Conservation (phyloP, 129 eudicot genomes). For the Pittosporum tobira region DNA sequence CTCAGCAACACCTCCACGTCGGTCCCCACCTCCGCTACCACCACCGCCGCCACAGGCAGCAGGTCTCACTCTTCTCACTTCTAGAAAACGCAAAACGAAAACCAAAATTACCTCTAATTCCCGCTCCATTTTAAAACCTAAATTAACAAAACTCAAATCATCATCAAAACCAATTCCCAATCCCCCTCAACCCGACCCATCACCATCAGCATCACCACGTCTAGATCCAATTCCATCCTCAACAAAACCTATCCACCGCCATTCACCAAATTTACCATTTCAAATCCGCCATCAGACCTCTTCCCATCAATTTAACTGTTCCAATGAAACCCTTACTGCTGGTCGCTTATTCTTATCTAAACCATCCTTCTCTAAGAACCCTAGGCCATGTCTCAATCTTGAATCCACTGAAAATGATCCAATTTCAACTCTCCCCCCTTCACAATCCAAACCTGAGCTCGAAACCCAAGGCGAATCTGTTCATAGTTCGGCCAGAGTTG, state of each 20-base stretch:
- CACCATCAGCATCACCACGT: too few species aligned
- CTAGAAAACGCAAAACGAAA: constrained; percentile 21
- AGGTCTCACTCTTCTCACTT: constrained; percentile 14
- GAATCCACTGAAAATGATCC: constrained; percentile 23
- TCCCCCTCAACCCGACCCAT: constrained; percentile 11
- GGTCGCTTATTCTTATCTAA: constrained; percentile 26
- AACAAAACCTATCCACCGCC: constrained; percentile 14
- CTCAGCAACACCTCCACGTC: constrained; percentile 74
- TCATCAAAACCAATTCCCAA: constrained; percentile 12
- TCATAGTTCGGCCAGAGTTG: constrained; percentile 24
- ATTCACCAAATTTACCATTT: constrained; percentile 46
- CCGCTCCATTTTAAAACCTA: constrained; percentile 36
- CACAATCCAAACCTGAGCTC: constrained; percentile 9
- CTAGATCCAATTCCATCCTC: constrained; percentile 14
- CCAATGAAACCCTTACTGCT: constrained; percentile 19
- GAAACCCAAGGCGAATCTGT: constrained; percentile 18
- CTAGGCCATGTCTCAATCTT: constrained; percentile 29
- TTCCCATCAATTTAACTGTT: constrained; percentile 2
- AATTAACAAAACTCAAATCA: constrained; percentile 28
- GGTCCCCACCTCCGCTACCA: constrained; percentile 22
- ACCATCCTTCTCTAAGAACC: constrained; percentile 32
- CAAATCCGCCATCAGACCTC: constrained; percentile 23
- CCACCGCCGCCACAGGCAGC: constrained; percentile 17
- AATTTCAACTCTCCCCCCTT: not conserved
- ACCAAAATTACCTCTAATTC: constrained; percentile 19